Evolutionary conservation across 495 filamentous ascomycete species (phyloP).

Genomic region (Aspergillus ellipticus): DNA sequence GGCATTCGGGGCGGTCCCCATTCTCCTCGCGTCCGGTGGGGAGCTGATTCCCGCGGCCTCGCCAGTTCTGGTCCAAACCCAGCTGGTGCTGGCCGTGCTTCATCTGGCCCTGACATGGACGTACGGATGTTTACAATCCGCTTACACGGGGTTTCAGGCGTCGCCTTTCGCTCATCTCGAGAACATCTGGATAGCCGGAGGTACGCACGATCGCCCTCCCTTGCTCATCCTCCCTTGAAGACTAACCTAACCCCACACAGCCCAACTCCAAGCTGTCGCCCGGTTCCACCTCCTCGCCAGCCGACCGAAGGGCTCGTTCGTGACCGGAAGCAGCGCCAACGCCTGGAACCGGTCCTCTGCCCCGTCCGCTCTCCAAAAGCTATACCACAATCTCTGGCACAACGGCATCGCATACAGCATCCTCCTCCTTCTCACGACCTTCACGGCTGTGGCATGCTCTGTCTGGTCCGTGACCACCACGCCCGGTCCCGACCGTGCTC

Average conservation of each 20-base stretch:
- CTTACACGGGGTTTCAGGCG: slow-evolving; percentile 15
- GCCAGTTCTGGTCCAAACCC: slow-evolving; percentile 4
- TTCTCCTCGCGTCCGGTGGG: slow-evolving; percentile 17
- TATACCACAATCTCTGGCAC: slow-evolving; percentile 18
- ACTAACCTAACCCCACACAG: slow-evolving; percentile 7
- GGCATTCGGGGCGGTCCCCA: slow-evolving; percentile 22
- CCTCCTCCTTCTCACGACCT: slow-evolving; percentile 13
- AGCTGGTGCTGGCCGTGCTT: slow-evolving; percentile 17
- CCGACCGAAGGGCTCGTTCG: slow-evolving; percentile 35
- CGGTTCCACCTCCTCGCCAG: slow-evolving; percentile 28
- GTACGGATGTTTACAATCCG: slow-evolving; percentile 23
- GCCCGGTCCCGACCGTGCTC: neutral
- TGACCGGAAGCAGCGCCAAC: slow-evolving; percentile 35
- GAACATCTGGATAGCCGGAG: slow-evolving; percentile 32
- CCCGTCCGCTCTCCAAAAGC: slow-evolving; percentile 9
- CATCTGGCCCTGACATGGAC: slow-evolving; percentile 24
- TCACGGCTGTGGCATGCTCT: slow-evolving; percentile 13
- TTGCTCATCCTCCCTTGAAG: neutral
- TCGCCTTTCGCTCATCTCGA: slow-evolving; percentile 30
- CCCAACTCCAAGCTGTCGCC: slow-evolving; percentile 24
- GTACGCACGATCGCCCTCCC: slow-evolving; percentile 16
- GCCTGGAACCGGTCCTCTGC: slow-evolving; percentile 19
- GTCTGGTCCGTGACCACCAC: neutral
- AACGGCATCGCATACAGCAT: slow-evolving; percentile 25
- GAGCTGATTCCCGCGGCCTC: slow-evolving; percentile 15